phyloP scores from a whole-genome alignment of 495 filamentous ascomycete genomes.

The Aspergillus avenaceus region DNA sequence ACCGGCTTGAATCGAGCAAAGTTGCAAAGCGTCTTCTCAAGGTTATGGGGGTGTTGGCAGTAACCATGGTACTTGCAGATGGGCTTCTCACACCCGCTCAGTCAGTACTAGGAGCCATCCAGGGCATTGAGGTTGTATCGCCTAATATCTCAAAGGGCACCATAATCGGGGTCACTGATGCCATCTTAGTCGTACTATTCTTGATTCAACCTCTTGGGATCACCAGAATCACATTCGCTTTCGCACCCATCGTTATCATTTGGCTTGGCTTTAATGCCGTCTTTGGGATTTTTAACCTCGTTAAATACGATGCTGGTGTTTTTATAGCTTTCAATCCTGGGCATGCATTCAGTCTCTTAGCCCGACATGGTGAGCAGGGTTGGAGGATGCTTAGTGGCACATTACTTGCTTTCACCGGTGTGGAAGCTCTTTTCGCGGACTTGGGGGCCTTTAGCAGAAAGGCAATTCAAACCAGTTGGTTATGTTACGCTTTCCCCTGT shows the following conservation, averaged over 20 bases:
- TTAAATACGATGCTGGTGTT: slow-evolving; percentile 58
- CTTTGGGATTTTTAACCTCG: slow-evolving; percentile 70
- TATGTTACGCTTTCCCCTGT: slow-evolving; percentile 61
- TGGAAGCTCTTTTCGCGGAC: slow-evolving; percentile 73
- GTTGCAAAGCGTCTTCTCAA: slow-evolving; percentile 54
- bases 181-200: slow-evolving; percentile 66
- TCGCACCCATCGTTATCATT: slow-evolving; percentile 69
- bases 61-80: slow-evolving; percentile 66
- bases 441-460: slow-evolving; percentile 61
- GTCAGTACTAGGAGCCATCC: slow-evolving; percentile 20
- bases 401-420: slow-evolving; percentile 67
- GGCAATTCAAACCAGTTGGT: slow-evolving; percentile 64
- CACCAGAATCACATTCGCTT: slow-evolving; percentile 57
- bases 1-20: slow-evolving; percentile 52
- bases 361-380: slow-evolving; percentile 55
- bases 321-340: slow-evolving; percentile 67
- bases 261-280: slow-evolving; percentile 66
- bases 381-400: slow-evolving; percentile 69
- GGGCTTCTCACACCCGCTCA: slow-evolving; percentile 22
- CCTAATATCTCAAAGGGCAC: slow-evolving; percentile 40
- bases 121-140: slow-evolving; percentile 52
- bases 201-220: slow-evolving; percentile 66
- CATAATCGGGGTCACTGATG: slow-evolving; percentile 64
- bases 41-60: slow-evolving; percentile 64
- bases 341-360: slow-evolving; percentile 58